phyloP scores from a whole-genome alignment of 495 filamentous ascomycete species.

The Neurospora sp. region DNA sequence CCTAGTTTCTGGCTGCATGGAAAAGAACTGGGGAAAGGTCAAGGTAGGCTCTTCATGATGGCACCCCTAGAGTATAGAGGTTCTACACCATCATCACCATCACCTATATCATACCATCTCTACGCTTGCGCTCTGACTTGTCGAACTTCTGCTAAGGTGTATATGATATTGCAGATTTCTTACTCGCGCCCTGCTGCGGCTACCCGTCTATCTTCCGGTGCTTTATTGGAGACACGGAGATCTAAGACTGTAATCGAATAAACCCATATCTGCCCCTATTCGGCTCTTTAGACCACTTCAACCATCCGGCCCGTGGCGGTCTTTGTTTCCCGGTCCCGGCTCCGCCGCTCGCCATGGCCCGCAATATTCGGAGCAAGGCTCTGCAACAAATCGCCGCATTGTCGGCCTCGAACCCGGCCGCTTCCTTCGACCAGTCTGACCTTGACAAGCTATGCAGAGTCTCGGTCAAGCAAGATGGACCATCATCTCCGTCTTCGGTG shows the following conservation, averaged over 20 bases:
- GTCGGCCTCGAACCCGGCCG: constrained; percentile 40
- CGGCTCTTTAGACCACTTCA: background rate
- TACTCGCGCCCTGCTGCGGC: background rate
- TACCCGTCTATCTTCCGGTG: background rate
- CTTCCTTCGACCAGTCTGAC: constrained; percentile 50
- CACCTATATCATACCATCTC: background rate
- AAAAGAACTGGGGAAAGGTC: background rate
- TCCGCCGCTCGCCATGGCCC: constrained; percentile 23
- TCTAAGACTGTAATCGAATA: background rate
- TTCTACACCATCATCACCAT: background rate
- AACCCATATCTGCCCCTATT: background rate
- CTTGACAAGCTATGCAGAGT: constrained; percentile 50
- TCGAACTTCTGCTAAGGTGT: background rate
- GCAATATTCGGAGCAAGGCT: constrained; percentile 50
- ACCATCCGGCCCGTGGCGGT: background rate
- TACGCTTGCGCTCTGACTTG: background rate
- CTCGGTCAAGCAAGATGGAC: constrained; percentile 32
- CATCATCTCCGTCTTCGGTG: background rate
- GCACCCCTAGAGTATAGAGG: background rate
- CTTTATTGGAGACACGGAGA: background rate
- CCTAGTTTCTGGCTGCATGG: background rate
- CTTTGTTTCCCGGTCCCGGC: background rate
- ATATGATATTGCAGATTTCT: background rate
- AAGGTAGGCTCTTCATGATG: background rate
- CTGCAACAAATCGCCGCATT: constrained; percentile 62